These are phyloP conservation scores for Trichoderma sp. DNA, from an alignment of 2,329 filamentous ascomycete genomes.

Conservation along the genomic window DNA sequence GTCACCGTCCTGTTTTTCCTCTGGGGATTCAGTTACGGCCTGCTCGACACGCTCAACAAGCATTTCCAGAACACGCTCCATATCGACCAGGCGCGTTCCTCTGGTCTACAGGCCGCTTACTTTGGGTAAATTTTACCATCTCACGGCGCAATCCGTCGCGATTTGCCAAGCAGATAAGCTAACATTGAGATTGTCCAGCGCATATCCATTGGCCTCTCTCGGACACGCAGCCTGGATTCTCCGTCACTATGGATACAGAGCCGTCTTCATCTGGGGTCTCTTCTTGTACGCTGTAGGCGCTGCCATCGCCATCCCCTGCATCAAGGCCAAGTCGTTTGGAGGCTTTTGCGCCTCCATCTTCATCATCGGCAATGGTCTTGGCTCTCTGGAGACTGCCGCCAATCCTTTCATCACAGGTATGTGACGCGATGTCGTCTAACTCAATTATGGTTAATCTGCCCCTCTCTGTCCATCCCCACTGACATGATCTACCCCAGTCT, in stretches of 20 bases:
- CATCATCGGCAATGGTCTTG: conserved; percentile 70
- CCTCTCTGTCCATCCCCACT: not conserved
- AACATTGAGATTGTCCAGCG: conserved; percentile 36
- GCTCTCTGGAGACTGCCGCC: conserved; percentile 73
- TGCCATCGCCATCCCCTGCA: conserved; percentile 54
- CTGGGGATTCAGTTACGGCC: conserved; percentile 47
- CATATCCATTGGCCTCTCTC: conserved; percentile 68
- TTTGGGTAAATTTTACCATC: conserved; percentile 49
- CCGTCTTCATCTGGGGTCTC: conserved; percentile 67
- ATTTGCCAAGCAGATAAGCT: not conserved
- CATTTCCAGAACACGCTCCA: conserved; percentile 48
- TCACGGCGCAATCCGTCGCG: conserved; percentile 29
- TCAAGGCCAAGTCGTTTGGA: conserved; percentile 63
- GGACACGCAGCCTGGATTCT: conserved; percentile 63
- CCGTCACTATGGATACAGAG: conserved; percentile 63
- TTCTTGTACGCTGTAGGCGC: conserved; percentile 63
- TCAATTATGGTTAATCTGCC: not conserved
- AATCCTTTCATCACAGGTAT: conserved; percentile 67
- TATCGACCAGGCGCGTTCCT: conserved; percentile 44
- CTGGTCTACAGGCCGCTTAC: conserved; percentile 51
- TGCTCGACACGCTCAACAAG: conserved; percentile 49
- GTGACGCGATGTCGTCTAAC: conserved; percentile 28
- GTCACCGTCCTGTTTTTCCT: conserved; percentile 48
- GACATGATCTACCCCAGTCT: conserved; percentile 32
- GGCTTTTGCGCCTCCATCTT: conserved; percentile 74